Conservation (phyloP, 768 basidiomycete genomes). For the Paxillus rubicundulus region DNA sequence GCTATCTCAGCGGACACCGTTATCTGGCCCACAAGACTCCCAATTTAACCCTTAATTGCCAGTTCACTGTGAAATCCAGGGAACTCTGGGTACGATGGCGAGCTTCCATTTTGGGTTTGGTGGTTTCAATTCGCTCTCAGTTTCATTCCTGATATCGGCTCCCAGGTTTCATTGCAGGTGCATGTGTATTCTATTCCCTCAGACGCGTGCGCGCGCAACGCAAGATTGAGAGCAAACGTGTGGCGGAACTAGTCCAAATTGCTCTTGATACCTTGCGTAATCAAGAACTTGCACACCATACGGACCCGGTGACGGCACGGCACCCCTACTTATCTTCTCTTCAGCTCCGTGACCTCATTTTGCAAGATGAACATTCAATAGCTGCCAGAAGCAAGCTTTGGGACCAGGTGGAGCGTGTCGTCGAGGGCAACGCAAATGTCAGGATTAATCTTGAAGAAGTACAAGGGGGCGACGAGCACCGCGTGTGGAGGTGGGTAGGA, state of each 20-base stretch:
- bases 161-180: slow-evolving; percentile 29
- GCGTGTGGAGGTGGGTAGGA: slow-evolving; percentile 94
- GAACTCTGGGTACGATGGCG: slow-evolving; percentile 71
- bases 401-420: slow-evolving; percentile 78
- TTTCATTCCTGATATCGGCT: slow-evolving; percentile 14
- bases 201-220: slow-evolving; percentile 43
- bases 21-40: slow-evolving; percentile 75
- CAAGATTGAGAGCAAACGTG: slow-evolving; percentile 59
- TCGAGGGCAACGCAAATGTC: slow-evolving; percentile 90
- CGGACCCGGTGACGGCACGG: slow-evolving; percentile 73
- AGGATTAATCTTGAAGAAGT: slow-evolving; percentile 82
- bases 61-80: slow-evolving; percentile 60
- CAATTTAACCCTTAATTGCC: slow-evolving; percentile 64
- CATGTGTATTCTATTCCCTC: slow-evolving; percentile 16
- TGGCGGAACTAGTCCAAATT: slow-evolving; percentile 72
- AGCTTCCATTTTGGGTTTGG: slow-evolving; percentile 57
- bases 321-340: slow-evolving; percentile 79
- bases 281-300: slow-evolving; percentile 79
- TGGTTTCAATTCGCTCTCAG: slow-evolving; percentile 5
- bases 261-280: slow-evolving; percentile 78
- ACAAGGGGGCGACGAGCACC: slow-evolving; percentile 79
- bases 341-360: slow-evolving; percentile 82
- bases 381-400: slow-evolving; percentile 64
- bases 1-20: slow-evolving; percentile 55
- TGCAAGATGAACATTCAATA: slow-evolving; percentile 80